These are phyloP conservation scores for Fusarium sp. DNA, from an alignment of 2,329 filamentous ascomycete species.

Conservation along the genomic window DNA sequence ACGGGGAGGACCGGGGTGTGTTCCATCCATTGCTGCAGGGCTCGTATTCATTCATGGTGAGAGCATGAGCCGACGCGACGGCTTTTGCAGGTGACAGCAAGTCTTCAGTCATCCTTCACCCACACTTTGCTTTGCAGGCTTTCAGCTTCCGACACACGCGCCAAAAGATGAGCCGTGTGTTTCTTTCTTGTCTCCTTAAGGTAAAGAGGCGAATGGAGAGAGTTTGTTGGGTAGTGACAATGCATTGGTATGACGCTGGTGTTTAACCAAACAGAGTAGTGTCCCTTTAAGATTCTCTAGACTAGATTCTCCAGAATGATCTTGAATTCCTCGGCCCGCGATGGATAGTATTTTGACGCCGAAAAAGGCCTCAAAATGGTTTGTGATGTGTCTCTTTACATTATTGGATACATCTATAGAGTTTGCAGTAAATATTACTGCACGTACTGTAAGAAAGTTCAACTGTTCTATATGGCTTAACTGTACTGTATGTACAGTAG, in stretches of 20 bases:
- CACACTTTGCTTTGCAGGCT: conserved; percentile 5
- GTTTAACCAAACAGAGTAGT: conserved; percentile 12
- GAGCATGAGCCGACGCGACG: conserved; percentile 26
- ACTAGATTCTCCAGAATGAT: conserved; percentile 1
- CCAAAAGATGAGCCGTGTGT: conserved; percentile 32
- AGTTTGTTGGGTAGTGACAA: conserved; percentile 30
- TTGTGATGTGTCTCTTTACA: background rate
- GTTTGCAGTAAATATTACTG: background rate
- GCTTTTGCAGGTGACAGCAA: conserved; percentile 42
- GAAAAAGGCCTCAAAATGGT: background rate
- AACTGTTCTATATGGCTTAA: background rate
- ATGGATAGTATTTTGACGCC: background rate
- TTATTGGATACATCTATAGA: background rate
- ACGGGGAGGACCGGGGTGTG: conserved; percentile 2
- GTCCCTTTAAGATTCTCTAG: background rate
- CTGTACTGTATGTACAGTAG: background rate
- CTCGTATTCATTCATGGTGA: conserved; percentile 45
- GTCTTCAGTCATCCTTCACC: background rate
- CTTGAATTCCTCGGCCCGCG: background rate
- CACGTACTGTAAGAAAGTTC: background rate
- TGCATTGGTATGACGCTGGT: conserved; percentile 30
- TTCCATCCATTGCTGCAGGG: background rate
- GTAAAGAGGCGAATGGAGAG: conserved; percentile 13
- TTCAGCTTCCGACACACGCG: conserved; percentile 38
- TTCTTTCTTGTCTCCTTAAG: conserved; percentile 13